Conservation (phyloP, 2,329 filamentous ascomycete species). For the Exophiala sp. region DNA sequence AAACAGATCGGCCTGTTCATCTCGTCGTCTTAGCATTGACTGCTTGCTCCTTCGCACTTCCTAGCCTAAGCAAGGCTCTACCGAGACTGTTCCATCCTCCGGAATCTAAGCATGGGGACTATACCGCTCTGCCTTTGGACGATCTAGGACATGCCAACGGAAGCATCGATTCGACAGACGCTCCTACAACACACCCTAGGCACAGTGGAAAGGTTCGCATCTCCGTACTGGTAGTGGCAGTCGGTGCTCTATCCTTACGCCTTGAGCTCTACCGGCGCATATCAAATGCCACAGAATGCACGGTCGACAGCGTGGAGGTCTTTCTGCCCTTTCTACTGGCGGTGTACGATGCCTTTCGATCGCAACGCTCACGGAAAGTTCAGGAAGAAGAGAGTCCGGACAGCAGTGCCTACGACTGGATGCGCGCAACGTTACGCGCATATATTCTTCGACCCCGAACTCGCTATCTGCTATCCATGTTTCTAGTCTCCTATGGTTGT, state of each 20-base stretch:
- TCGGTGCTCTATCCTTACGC: slow-evolving; percentile 31
- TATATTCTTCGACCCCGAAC: slow-evolving; percentile 34
- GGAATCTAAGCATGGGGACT: slow-evolving; percentile 2
- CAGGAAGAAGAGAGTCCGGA: slow-evolving; percentile 21
- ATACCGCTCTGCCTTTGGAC: slow-evolving; percentile 17
- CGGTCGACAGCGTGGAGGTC: slow-evolving; percentile 27
- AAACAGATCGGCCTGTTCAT: slow-evolving; percentile 43
- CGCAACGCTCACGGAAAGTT: slow-evolving; percentile 30
- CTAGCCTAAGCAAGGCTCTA: slow-evolving; percentile 36
- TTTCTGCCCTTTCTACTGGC: slow-evolving; percentile 39
- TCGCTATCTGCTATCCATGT: slow-evolving; percentile 37
- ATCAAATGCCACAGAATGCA: slow-evolving; percentile 41
- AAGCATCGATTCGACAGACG: slow-evolving; percentile 5
- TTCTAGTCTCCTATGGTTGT: slow-evolving; percentile 37
- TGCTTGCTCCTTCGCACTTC: slow-evolving; percentile 36
- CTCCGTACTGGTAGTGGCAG: slow-evolving; percentile 24
- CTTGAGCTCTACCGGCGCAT: slow-evolving; percentile 40
- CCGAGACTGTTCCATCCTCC: slow-evolving; percentile 26
- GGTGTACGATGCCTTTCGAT: slow-evolving; percentile 38
- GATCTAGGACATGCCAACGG: slow-evolving; percentile 12
- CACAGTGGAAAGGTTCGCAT: slow-evolving; percentile 18
- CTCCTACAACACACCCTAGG: background rate
- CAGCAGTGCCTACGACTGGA: slow-evolving; percentile 22
- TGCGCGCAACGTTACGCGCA: slow-evolving; percentile 20
- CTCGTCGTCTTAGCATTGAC: slow-evolving; percentile 40